Percentiles rank a stretch among this genome's conserved stretches.
phyloP scores from a whole-genome alignment of 148 eudicot genomes.

The Talinum fruticosum region DNA sequence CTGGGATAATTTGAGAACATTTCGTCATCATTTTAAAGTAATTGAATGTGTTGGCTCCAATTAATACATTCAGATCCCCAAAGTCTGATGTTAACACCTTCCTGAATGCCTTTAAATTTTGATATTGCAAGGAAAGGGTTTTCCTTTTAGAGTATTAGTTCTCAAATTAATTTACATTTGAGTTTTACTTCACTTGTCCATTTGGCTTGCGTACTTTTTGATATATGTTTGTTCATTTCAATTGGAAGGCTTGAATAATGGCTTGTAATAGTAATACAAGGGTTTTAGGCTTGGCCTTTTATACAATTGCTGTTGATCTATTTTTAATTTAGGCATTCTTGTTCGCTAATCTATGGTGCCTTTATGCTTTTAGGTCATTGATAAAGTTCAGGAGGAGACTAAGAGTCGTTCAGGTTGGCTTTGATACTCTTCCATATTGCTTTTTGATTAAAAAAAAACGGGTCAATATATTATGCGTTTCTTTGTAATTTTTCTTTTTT shows the following conservation, averaged over 20 bases:
- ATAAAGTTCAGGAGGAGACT: conserved; percentile 80
- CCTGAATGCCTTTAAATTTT: neutral
- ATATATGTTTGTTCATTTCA: neutral
- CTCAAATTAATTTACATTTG: too few species aligned
- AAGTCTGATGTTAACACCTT: neutral
- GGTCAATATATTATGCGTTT: neutral
- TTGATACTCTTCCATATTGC: neutral
- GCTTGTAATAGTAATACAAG: neutral
- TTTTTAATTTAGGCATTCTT: neutral
- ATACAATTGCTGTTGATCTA: neutral
- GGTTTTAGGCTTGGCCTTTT: neutral
- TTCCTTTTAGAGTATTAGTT: neutral
- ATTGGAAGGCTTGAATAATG: neutral
- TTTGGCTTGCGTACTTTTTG: neutral
- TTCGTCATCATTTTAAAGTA: neutral
- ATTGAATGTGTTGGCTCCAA: neutral
- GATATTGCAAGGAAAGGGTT: neutral
- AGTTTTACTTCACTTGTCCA: neutral
- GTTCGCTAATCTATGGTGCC: conserved; percentile 9
- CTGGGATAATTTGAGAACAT: neutral
- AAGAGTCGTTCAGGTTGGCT: conserved; percentile 62
- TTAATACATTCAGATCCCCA: neutral
- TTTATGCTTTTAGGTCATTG: conserved; percentile 53
- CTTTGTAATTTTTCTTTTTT: neutral
- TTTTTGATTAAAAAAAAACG: neutral